phyloP scores from a whole-genome alignment of 257 asterid genomes.

The Leptodermis oblonga region DNA sequence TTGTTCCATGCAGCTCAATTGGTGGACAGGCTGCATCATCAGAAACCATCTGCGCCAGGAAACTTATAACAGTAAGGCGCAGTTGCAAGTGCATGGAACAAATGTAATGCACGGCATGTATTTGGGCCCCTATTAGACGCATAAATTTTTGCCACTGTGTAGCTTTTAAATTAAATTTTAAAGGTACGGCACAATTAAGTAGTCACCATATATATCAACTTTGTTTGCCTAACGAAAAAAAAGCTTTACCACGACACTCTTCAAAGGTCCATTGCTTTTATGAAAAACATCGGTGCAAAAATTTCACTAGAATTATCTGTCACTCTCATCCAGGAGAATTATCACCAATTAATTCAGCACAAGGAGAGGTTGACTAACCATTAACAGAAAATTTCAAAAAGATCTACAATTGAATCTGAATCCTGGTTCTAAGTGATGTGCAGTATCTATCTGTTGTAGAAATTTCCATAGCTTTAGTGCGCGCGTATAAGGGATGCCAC shows the following conservation, averaged over 20 bases:
- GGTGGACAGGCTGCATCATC: constrained; percentile 25
- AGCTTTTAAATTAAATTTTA: not conserved
- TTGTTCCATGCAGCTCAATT: constrained; percentile 16
- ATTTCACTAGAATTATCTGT: not conserved
- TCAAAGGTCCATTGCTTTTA: not conserved
- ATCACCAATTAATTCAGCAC: not conserved
- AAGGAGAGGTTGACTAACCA: not conserved
- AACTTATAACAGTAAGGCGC: constrained; percentile 5
- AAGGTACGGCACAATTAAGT: not conserved
- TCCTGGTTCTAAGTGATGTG: not conserved
- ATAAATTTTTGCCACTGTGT: not conserved
- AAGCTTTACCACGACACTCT: not conserved
- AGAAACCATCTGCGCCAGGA: constrained; percentile 27
- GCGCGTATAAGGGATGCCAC: not conserved
- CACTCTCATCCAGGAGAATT: not conserved
- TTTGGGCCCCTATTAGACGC: not conserved
- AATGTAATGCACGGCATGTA: constrained; percentile 1
- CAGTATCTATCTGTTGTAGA: not conserved
- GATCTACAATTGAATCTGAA: not conserved
- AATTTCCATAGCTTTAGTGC: not conserved
- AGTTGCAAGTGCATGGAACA: not conserved
- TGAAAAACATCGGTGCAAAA: not conserved
- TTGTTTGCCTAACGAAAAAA: not conserved
- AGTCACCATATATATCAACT: not conserved
- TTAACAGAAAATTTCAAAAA: not conserved